A percentile compares a stretch with the other conserved stretches of the same genome.
Evolutionary conservation across 2,329 filamentous ascomycete species (phyloP).

Genomic region (Alternaria sp.): DNA sequence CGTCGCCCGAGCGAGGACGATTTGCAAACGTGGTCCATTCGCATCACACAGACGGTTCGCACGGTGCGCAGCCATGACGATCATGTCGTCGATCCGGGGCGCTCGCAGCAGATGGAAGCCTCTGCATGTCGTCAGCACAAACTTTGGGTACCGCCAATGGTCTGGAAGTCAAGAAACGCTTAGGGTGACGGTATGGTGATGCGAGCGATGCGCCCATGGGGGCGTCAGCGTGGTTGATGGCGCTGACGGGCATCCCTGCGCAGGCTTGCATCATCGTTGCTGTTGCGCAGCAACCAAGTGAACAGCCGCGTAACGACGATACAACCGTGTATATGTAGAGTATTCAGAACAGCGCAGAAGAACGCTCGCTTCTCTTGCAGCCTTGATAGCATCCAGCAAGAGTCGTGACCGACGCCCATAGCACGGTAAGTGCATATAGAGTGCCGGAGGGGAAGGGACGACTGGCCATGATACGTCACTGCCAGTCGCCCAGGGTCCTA

Average conservation of each 20-base stretch:
- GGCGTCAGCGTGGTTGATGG: slow-evolving; percentile 12
- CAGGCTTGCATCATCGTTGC: slow-evolving; percentile 22
- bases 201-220: slow-evolving; percentile 15
- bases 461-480: slow-evolving; percentile 17
- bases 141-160: neutral
- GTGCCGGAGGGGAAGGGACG: slow-evolving; percentile 18
- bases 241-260: slow-evolving; percentile 20
- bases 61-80: slow-evolving; percentile 23
- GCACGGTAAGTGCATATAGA: slow-evolving; percentile 21
- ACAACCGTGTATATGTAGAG: neutral
- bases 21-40: slow-evolving; percentile 10
- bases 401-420: slow-evolving; percentile 19
- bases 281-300: slow-evolving; percentile 28
- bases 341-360: neutral
- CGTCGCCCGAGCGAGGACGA: slow-evolving; percentile 5
- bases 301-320: slow-evolving; percentile 25
- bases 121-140: slow-evolving; percentile 9
- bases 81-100: slow-evolving; percentile 27
- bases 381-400: neutral
- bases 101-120: neutral
- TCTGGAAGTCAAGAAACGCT: slow-evolving; percentile 14
- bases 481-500: slow-evolving; percentile 31
- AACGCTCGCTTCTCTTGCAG: neutral
- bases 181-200: slow-evolving; percentile 17
- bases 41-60: slow-evolving; percentile 1